Percentiles rank a stretch among this genome's conserved stretches.
Conservation (phyloP, 1,139 yeast species). For the Saccharomyces hybrid region DNA sequence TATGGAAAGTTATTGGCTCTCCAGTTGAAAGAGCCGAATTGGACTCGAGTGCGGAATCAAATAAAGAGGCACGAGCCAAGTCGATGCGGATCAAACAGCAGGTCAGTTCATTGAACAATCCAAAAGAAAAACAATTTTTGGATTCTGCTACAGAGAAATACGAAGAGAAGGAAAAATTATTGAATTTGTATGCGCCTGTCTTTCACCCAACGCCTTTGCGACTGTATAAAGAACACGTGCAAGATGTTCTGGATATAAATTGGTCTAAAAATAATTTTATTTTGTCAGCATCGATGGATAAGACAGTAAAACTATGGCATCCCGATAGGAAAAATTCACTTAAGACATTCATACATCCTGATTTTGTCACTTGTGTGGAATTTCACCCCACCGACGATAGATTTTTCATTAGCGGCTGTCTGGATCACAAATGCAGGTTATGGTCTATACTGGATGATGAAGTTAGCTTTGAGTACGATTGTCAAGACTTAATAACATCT, state of each 20-base stretch:
- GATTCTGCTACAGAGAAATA: conserved; percentile 4
- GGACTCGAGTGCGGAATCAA: conserved; percentile 15
- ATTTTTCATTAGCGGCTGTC: conserved; percentile 75
- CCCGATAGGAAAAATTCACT: conserved; percentile 57
- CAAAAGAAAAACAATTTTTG: conserved; percentile 1
- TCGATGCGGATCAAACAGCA: conserved; percentile 5
- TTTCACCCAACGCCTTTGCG: conserved; percentile 64
- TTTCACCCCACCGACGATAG: conserved; percentile 87
- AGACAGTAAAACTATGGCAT: conserved; percentile 81
- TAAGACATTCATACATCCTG: conserved; percentile 62
- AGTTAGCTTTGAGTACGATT: conserved; percentile 26
- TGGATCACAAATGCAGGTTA: conserved; percentile 68
- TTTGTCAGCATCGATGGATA: conserved; percentile 78
- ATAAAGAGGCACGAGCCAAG: conserved; percentile 6
- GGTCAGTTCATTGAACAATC: background rate
- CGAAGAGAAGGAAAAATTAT: conserved; percentile 5
- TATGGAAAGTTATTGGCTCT: conserved; percentile 76
- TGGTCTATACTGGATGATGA: conserved; percentile 82
- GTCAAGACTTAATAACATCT: conserved; percentile 19
- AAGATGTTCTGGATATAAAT: conserved; percentile 62
- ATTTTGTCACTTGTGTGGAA: conserved; percentile 72
- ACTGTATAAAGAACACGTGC: conserved; percentile 58
- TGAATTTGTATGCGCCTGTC: conserved; percentile 55
- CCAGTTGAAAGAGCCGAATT: conserved; percentile 51
- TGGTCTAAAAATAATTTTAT: conserved; percentile 88